Base-by-base conservation (phyloP, 164 flowering plant species). In the Santalum album region DNA sequence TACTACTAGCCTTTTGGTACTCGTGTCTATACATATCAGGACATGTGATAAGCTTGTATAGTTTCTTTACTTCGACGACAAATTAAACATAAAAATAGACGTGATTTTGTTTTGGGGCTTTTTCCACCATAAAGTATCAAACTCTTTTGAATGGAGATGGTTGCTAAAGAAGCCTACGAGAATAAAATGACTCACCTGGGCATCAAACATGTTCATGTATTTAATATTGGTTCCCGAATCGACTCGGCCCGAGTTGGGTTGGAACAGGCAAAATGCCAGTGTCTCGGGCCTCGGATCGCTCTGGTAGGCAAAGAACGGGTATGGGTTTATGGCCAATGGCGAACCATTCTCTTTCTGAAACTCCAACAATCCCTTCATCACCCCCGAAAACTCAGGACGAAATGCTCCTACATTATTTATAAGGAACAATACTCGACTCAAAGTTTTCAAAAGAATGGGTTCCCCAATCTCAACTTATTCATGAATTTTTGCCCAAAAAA, bases 181-280 rank as follows among this genome's bases (percentile, higher is more conserved):
- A n/a, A 49, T 6, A 25, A 27, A 25, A 3, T 17, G n/a, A 35
- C 72, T 64, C 22, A 86, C 97, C 96, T 87, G 98, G 1, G 98
- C 96, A 57, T 92, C 99, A 44, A 87, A 92, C 99, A 92, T 92
- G 75, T 89, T 92, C 73, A 59, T 78, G 76, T 92, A 92, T 53
- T 72, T 80, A 68, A 83, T 87, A 11, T 81, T 79, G 16, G 68
- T 79, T 0, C 79, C 80, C 12, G 84, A 43, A 57, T 92, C 99
- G 29, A 78, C 68, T 35, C 97, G 77, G 1, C 99, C 99, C 6
- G 86, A 40, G 57, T 92, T 92, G 7, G 84, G 92, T 44, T 87
- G 96, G 67, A 92, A 92, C 46, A 90, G 64, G 65, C 99, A 89
- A 51, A 83, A 92, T 1, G 97, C 91, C 21, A 87, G 65, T 6